These are phyloP conservation scores for Pichia paraexigua DNA, from an alignment of 805 yeast genomes.

Conservation along the genomic window DNA sequence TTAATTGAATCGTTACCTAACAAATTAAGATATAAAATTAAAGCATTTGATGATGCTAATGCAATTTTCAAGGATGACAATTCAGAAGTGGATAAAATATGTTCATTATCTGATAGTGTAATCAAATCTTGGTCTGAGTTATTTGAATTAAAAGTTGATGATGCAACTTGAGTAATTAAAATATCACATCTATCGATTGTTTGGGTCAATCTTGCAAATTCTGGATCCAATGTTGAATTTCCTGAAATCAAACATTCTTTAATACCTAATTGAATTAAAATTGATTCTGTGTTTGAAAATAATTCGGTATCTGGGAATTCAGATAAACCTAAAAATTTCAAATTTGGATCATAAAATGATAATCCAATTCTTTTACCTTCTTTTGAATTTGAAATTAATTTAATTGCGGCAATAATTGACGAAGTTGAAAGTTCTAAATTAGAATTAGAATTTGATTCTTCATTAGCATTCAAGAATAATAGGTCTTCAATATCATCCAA, in stretches of 20 bases:
- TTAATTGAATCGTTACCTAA: conserved; percentile 47
- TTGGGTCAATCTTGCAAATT: conserved; percentile 55
- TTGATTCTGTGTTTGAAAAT: conserved; percentile 77
- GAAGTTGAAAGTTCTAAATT: conserved; percentile 9
- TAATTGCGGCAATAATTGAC: conserved; percentile 48
- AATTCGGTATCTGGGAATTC: conserved; percentile 86
- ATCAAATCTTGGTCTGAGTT: conserved; percentile 73
- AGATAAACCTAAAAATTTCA: conserved; percentile 56
- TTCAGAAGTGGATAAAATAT: conserved; percentile 48
- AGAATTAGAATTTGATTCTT: conserved; percentile 28
- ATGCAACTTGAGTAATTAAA: conserved; percentile 52
- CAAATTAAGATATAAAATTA: conserved; percentile 60
- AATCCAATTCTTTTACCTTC: conserved; percentile 61
- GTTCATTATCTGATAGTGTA: conserved; percentile 56
- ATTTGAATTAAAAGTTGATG: conserved; percentile 50
- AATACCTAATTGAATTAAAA: conserved; percentile 81
- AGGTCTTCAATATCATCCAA: conserved; percentile 69
- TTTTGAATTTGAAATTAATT: conserved; percentile 30
- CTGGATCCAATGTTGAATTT: conserved; percentile 34
- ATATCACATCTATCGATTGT: conserved; percentile 75
- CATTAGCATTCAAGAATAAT: conserved; percentile 24
- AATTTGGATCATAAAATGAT: conserved; percentile 68
- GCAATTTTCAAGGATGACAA: conserved; percentile 43
- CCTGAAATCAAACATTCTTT: conserved; percentile 63
- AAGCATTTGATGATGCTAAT: conserved; percentile 57